Base-by-base conservation (phyloP, 73 alveolate genomes). In the Loxodes magnus region DNA sequence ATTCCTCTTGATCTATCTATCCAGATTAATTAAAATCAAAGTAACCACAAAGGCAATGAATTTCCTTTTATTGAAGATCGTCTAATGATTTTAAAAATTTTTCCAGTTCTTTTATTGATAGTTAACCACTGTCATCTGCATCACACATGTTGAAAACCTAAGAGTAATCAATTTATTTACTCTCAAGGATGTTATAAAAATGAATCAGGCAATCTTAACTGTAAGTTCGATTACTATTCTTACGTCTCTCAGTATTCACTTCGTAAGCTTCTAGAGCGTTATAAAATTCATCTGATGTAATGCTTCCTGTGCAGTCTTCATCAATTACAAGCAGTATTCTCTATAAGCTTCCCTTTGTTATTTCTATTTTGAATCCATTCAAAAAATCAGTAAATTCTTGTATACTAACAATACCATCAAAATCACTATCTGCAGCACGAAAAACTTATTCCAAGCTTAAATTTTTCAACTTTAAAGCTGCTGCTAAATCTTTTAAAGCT, bases 211-310 rank as follows among this genome's bases (percentile, higher is more conserved):
- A 43, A 36, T 25, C 36, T 25, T 64, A 67, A 29, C 54, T 67
- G 35, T 52, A 62, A 0, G 78, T 64, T 28, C 59, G 56, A 15
- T 37, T 65, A 3, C 35, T 9, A 22, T 49, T 20, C 23, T 64
- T 64, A 25, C 65, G 86, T 23, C 39, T 52, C 46, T 71, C 86
- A 14, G 73, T 65, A 4, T 37, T 17, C 43, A 60, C 79, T 27
- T 50, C 56, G 27, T 61, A 73, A 24, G 87, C 79, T 4, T 70
- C 79, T 28, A 69, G 60, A 21, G 87, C 65, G 20, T 66, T 68
- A 20, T 65, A 42, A 35, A 37, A 73, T 27, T 73, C 87, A n/a
- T 67, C 51, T 3, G 46, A 29, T 7, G 80, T 43, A 7, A 73
- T 73, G 4, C 10, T 30, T 7, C 73, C 87, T 24, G 74, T 62